Base-by-base conservation (phyloP, 192 early-diverging fungal genomes). In the Linnemannia schmuckeri region DNA sequence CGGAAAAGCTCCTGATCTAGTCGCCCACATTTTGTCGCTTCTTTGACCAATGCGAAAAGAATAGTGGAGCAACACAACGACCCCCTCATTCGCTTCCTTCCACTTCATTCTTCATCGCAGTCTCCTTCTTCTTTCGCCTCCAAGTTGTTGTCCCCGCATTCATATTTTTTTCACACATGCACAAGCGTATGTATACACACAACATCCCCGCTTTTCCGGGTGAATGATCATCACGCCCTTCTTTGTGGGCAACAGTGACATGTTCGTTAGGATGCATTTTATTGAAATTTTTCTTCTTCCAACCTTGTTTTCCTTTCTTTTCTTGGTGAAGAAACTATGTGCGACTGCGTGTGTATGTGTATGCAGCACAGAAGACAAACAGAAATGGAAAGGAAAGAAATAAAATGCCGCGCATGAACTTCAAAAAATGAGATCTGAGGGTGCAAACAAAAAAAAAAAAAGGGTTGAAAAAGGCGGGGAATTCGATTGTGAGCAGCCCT, bases 251-350 rank as follows among this genome's bases (percentile, higher is more conserved):
- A 61, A 61, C 17, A 61, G 33, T 30, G 4, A 66, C 49, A 52
- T 52, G 61, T 13, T 33, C 1, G 30, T 30, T 33, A 9, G 10
- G 30, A 33, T 66, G 30, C 12, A 66, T n/a, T n/a, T n/a, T 61
- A 6, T 61, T 61, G 52, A 2, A 57, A 4, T 63, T 27, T 15
- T 24, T 27, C n/a, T 27, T 8, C 20, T 33, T 33, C 12, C 13
- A 66, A 66, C 61, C 27, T 66, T 33, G n/a, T 66, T 66, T n/a
- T 66, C 27, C 27, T 66, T 66, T 33, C 61, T 66, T 66, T 66
- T 27, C 61, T 61, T 27, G 35, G 69, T 38, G 37, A 70, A 30
- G 17, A 27, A 70, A 40, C 17, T 6, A 70, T 20, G n/a, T 49
- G 1, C 47, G 13, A 49, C 44, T 10, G 1, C 13, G 44, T 44